These are phyloP conservation scores for Histomonas meleagridis DNA, from an alignment of 208 protist species.

Conservation along the genomic window DNA sequence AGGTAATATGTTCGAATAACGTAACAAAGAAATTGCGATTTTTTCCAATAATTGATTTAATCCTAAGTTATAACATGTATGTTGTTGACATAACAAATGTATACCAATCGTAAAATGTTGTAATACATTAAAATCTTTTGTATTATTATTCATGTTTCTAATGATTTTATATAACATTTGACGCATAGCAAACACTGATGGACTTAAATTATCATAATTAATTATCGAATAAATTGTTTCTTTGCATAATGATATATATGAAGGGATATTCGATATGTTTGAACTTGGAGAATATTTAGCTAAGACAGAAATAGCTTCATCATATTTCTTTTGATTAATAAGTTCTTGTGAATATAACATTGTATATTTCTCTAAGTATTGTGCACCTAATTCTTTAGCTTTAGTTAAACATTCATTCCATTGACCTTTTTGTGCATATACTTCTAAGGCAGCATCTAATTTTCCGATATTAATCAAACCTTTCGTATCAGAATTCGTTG, in stretches of 20 bases:
- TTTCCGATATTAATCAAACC: neutral
- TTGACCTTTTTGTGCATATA: neutral
- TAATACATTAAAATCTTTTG: neutral
- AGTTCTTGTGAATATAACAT: neutral
- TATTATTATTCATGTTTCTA: neutral
- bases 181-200: neutral
- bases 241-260: constrained; percentile 3
- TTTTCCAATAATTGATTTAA: neutral
- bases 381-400: neutral
- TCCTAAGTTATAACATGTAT: neutral
- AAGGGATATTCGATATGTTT: neutral
- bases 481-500: neutral
- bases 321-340: neutral
- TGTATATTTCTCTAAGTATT: constrained; percentile 18
- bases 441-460: neutral
- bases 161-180: neutral
- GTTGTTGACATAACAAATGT: neutral
- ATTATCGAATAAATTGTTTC: neutral
- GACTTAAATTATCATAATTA: neutral
- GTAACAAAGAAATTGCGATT: neutral
- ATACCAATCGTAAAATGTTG: neutral
- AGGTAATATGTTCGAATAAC: neutral
- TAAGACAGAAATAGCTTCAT: neutral
- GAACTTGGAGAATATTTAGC: constrained; percentile 9
- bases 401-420: neutral